Conservation (phyloP, 163 green algal genomes). For the Volvox carteri region DNA sequence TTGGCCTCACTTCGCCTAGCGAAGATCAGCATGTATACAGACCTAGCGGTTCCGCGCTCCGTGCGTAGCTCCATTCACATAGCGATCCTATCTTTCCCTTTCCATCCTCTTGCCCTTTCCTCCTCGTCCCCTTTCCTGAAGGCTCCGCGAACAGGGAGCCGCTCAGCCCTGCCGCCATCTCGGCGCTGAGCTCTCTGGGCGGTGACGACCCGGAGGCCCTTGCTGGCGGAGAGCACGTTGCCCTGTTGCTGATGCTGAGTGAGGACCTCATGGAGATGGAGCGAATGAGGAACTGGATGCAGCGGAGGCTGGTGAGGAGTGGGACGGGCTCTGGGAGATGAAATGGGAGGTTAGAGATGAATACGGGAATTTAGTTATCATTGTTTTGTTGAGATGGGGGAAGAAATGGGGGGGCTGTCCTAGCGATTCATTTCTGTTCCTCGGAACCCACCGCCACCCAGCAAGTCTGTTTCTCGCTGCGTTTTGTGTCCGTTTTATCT, state of each 20-base stretch:
- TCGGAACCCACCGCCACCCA: too few species aligned
- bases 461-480: background rate
- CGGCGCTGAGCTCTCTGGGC: slow-evolving; percentile 33
- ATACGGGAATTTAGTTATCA: background rate
- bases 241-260: slow-evolving; percentile 72
- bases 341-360: background rate
- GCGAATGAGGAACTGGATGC: slow-evolving; percentile 61
- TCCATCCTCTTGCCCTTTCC: too few species aligned
- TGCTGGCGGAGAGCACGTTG: slow-evolving; percentile 69
- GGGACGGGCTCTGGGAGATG: background rate
- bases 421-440: too few species aligned
- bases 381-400: too few species aligned
- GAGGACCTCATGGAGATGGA: slow-evolving; percentile 76
- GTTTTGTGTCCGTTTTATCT: background rate
- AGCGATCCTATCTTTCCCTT: too few species aligned
- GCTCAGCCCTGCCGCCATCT: slow-evolving; percentile 2
- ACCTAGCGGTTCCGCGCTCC: too few species aligned
- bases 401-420: too few species aligned
- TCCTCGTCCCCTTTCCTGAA: too few species aligned
- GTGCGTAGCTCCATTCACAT: too few species aligned
- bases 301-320: slow-evolving; percentile 34
- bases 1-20: too few species aligned
- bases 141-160: slow-evolving; percentile 42
- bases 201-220: slow-evolving; percentile 58
- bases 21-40: too few species aligned